phyloP scores from a whole-genome alignment of 2,329 filamentous ascomycete species.

The Microsporum ferrugineum region DNA sequence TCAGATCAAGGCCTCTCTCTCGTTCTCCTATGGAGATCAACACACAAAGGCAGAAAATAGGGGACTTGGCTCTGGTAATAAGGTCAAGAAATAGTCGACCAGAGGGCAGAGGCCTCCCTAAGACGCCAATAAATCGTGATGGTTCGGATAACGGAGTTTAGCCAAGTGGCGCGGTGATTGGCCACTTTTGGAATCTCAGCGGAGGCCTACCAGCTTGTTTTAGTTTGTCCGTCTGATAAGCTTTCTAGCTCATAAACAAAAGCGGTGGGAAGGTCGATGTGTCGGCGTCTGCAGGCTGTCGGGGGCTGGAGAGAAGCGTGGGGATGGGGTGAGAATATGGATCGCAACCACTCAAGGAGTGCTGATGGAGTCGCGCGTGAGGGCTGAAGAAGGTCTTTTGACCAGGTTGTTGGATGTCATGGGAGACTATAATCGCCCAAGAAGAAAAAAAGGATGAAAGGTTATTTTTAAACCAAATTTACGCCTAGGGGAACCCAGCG shows the following conservation, averaged over 20 bases:
- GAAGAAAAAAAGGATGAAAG: constrained; percentile 1
- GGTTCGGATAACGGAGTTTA: constrained; percentile 7
- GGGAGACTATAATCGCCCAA: constrained; percentile 3
- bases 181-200: background rate
- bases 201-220: background rate
- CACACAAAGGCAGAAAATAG: constrained; percentile 1
- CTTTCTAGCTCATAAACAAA: constrained; percentile 24
- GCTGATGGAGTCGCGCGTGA: constrained; percentile 1
- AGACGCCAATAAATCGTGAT: constrained; percentile 5
- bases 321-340: background rate
- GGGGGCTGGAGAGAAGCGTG: background rate
- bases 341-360: background rate
- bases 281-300: constrained; percentile 24
- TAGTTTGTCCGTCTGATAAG: background rate
- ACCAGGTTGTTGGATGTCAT: constrained; percentile 3
- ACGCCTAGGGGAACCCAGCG: background rate
- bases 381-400: constrained; percentile 1
- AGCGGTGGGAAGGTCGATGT: constrained; percentile 45
- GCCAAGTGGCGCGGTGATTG: constrained; percentile 11
- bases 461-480: constrained; percentile 5
- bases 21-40: background rate
- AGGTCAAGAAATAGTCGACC: background rate
- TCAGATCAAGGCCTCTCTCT: constrained; percentile 7
- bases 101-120: background rate
- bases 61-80: constrained; percentile 10